These are phyloP conservation scores for Hortiboletus campestris DNA, from an alignment of 768 basidiomycete species.

Conservation along the genomic window DNA sequence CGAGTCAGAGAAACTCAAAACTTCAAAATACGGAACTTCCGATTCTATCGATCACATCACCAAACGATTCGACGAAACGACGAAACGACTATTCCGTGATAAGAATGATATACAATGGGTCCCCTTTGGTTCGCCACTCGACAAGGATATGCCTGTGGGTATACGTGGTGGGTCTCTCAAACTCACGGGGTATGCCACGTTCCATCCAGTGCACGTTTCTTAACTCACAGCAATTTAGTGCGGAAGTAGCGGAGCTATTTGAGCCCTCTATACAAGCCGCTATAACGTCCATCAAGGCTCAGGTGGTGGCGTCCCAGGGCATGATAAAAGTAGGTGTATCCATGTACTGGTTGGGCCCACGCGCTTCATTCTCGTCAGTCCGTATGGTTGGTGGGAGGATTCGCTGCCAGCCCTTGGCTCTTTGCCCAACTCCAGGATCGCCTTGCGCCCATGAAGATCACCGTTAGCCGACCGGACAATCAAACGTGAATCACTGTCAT, in stretches of 20 bases:
- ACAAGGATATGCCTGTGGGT: slow-evolving; percentile 67
- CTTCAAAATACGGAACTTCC: slow-evolving; percentile 67
- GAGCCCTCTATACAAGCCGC: slow-evolving; percentile 80
- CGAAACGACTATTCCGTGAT: slow-evolving; percentile 75
- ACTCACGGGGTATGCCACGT: slow-evolving; percentile 56
- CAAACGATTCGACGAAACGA: slow-evolving; percentile 78
- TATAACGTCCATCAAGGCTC: slow-evolving; percentile 62
- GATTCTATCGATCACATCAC: slow-evolving; percentile 79
- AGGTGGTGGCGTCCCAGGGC: slow-evolving; percentile 67
- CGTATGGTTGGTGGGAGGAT: slow-evolving; percentile 83
- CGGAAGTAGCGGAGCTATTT: slow-evolving; percentile 67
- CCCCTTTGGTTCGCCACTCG: slow-evolving; percentile 73
- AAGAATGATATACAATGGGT: slow-evolving; percentile 68
- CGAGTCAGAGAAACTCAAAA: slow-evolving; percentile 62
- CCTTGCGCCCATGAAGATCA: slow-evolving; percentile 51
- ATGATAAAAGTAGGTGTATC: slow-evolving; percentile 53
- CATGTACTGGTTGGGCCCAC: background rate
- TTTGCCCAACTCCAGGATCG: slow-evolving; percentile 73
- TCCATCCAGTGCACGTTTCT: slow-evolving; percentile 5
- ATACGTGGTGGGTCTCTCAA: slow-evolving; percentile 73
- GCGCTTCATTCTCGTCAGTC: slow-evolving; percentile 43
- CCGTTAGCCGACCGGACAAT: slow-evolving; percentile 73
- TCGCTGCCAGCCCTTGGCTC: slow-evolving; percentile 80
- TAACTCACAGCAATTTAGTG: slow-evolving; percentile 20
- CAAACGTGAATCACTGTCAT: slow-evolving; percentile 56